phyloP scores from a whole-genome alignment of 2,329 filamentous ascomycete genomes.

The Mycogone perniciosa region DNA sequence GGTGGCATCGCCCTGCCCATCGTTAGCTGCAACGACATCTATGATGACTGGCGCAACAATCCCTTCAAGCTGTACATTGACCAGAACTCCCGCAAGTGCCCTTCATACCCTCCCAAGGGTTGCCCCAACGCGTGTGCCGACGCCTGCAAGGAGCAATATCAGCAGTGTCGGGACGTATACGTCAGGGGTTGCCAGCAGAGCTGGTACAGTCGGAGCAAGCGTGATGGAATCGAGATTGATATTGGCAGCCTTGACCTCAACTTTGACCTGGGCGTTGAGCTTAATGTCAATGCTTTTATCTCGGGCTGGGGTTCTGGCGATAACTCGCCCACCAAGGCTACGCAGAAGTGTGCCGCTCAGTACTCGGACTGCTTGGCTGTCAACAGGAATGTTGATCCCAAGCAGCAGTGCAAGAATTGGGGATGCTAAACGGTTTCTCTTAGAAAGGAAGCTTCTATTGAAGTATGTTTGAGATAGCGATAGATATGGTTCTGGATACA shows the following conservation, averaged over 20 bases:
- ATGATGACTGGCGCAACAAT: constrained; percentile 34
- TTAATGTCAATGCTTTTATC: constrained; percentile 4
- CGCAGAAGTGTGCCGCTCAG: constrained; percentile 42
- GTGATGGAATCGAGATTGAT: constrained; percentile 16
- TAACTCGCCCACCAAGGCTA: constrained; percentile 27
- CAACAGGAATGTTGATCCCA: constrained; percentile 34
- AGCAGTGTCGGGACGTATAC: constrained; percentile 30
- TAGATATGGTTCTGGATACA: no score
- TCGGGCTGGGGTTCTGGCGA: constrained; percentile 23
- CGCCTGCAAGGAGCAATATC: constrained; percentile 48
- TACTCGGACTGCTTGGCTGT: constrained; percentile 40
- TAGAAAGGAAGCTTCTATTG: no score
- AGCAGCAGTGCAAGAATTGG: constrained; percentile 35
- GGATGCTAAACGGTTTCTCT: constrained; percentile 20
- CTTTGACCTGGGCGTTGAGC: constrained; percentile 17
- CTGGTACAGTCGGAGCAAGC: constrained; percentile 32
- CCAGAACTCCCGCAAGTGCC: constrained; percentile 36
- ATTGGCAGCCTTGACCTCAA: constrained; percentile 2
- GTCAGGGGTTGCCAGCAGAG: constrained; percentile 42
- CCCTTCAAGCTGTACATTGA: constrained; percentile 49
- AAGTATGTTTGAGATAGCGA: no score
- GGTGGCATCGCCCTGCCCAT: constrained; percentile 46
- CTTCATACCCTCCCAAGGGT: constrained; percentile 34
- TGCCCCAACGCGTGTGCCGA: constrained; percentile 40
- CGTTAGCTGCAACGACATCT: constrained; percentile 49